A percentile compares a stretch with the other conserved stretches of the same genome.
Evolutionary conservation across 345 rosid genomes (phyloP).

Genomic region (Theobroma cacao): DNA sequence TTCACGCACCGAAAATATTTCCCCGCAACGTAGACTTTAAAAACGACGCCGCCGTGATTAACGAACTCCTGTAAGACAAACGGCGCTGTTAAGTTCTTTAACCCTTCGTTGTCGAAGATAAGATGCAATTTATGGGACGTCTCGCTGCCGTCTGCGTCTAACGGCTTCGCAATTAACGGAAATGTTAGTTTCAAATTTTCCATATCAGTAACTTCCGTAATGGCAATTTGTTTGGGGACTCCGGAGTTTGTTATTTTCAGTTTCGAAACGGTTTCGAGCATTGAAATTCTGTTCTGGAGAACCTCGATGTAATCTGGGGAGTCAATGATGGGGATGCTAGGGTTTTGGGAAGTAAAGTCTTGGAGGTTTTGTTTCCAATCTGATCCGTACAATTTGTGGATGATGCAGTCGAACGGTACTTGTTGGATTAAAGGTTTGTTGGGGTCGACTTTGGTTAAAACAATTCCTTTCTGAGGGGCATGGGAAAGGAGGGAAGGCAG

Average conservation of each 20-base stretch:
- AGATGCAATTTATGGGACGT: slow-evolving; percentile 50
- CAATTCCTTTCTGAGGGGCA: slow-evolving; percentile 39
- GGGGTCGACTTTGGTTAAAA: slow-evolving; percentile 42
- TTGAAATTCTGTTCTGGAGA: slow-evolving; percentile 46
- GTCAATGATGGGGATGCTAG: slow-evolving; percentile 50
- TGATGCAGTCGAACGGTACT: slow-evolving; percentile 58
- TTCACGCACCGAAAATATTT: slow-evolving; percentile 41
- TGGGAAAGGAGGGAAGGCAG: slow-evolving; percentile 43
- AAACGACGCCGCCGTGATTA: slow-evolving; percentile 65
- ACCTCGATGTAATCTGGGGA: slow-evolving; percentile 38
- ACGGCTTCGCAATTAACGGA: slow-evolving; percentile 55
- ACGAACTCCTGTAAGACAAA: slow-evolving; percentile 65
- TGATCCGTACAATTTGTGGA: slow-evolving; percentile 51
- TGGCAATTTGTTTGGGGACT: slow-evolving; percentile 28
- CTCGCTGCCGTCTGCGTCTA: slow-evolving; percentile 49
- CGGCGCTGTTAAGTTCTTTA: slow-evolving; percentile 36
- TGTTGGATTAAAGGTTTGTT: slow-evolving; percentile 40
- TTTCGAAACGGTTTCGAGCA: slow-evolving; percentile 49
- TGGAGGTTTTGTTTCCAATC: slow-evolving; percentile 46
- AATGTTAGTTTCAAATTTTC: slow-evolving; percentile 35
- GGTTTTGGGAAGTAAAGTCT: slow-evolving; percentile 34
- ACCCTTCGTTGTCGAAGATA: slow-evolving; percentile 50
- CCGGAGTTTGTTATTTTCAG: slow-evolving; percentile 17
- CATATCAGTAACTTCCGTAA: slow-evolving; percentile 4
- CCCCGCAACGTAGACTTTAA: slow-evolving; percentile 63